Conservation (phyloP, 129 eudicot genomes). For the Scalesia atractyloides region DNA sequence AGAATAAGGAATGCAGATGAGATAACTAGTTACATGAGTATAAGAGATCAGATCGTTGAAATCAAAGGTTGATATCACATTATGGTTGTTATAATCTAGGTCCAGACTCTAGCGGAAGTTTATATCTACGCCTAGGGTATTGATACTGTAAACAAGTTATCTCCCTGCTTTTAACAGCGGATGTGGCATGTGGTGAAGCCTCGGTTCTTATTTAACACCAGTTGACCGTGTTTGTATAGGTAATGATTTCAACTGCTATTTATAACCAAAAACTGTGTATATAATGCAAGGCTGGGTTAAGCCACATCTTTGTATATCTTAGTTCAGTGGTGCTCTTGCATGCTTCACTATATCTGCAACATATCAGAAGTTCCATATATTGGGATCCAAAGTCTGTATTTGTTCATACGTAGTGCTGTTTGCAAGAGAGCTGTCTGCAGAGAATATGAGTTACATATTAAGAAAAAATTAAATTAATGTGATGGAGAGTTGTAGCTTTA, state of each 20-base stretch:
- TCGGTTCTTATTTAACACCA: background rate
- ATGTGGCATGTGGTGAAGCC: conserved; percentile 5
- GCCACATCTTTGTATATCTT: background rate
- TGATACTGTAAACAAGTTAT: conserved; percentile 11
- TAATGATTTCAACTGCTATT: background rate
- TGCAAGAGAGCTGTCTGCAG: conserved; percentile 8
- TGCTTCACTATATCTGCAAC: background rate
- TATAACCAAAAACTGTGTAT: background rate
- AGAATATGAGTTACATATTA: conserved; percentile 9
- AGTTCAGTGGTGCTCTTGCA: background rate
- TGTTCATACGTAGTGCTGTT: conserved; percentile 1
- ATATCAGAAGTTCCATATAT: background rate
- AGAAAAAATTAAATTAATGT: conserved; percentile 10
- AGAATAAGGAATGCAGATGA: conserved; percentile 16
- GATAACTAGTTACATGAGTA: conserved; percentile 4
- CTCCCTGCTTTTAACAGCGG: background rate
- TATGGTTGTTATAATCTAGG: background rate
- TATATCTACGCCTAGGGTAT: conserved; percentile 14
- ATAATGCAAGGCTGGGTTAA: background rate
- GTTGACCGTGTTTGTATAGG: background rate
- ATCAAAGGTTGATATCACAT: background rate
- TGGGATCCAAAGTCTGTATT: background rate
- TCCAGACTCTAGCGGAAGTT: conserved; percentile 9
- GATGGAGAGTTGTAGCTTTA: conserved; percentile 16
- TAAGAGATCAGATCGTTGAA: conserved; percentile 4